Evolutionary conservation across 1,139 yeast genomes (phyloP).

Genomic region (Saccharomyces hybrid): DNA sequence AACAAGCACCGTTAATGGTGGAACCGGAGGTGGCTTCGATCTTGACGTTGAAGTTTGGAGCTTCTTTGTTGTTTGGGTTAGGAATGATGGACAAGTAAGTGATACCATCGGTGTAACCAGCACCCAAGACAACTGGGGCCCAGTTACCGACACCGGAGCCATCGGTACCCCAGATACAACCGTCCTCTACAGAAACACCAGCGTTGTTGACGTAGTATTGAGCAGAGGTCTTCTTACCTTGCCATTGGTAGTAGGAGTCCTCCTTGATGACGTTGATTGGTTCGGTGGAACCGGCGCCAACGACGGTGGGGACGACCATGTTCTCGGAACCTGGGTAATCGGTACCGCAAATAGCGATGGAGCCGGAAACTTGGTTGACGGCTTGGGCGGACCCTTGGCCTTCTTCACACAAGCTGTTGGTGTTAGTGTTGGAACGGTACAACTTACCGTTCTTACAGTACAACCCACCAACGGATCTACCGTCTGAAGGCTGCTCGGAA

Average conservation of each 20-base stretch:
- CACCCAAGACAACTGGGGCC: slow-evolving; percentile 95
- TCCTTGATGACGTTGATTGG: slow-evolving; percentile 76
- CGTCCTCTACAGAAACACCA: slow-evolving; percentile 81
- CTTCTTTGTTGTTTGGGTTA: slow-evolving; percentile 75
- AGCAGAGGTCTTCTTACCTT: slow-evolving; percentile 76
- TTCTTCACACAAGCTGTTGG: slow-evolving; percentile 73
- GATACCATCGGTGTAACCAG: slow-evolving; percentile 73
- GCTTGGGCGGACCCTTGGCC: slow-evolving; percentile 66
- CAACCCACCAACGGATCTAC: slow-evolving; percentile 89
- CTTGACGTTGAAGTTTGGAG: slow-evolving; percentile 81
- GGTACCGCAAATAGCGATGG: slow-evolving; percentile 89
- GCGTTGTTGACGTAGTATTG: slow-evolving; percentile 97
- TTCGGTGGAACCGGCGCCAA: slow-evolving; percentile 55
- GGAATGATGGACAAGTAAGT: slow-evolving; percentile 90
- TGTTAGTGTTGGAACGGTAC: slow-evolving; percentile 62
- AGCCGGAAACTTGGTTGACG: slow-evolving; percentile 52
- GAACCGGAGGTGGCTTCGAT: slow-evolving; percentile 69
- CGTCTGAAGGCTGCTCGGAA: slow-evolving; percentile 67
- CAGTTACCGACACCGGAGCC: slow-evolving; percentile 90
- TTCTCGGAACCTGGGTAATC: slow-evolving; percentile 99
- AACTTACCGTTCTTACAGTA: slow-evolving; percentile 71
- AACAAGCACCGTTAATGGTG: slow-evolving; percentile 66
- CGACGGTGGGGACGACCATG: slow-evolving; percentile 89
- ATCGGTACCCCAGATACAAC: slow-evolving; percentile 85
- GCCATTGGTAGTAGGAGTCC: slow-evolving; percentile 71